Evolutionary conservation across 805 yeast species (phyloP), one percentile per base, ranked within the genome.

Genomic region (Debaryomyces maramus): DNA sequence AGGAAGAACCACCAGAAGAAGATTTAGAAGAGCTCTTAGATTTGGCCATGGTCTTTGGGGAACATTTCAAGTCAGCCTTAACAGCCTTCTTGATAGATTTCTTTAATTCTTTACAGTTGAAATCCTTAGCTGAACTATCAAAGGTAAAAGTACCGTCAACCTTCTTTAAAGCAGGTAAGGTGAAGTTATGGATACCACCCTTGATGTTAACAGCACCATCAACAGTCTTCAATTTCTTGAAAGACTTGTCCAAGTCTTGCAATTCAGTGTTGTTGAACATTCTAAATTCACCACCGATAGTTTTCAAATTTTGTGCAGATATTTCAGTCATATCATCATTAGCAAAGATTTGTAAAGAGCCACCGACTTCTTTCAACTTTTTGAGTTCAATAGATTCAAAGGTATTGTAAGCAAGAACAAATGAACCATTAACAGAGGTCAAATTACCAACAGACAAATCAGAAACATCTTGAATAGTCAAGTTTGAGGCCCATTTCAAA

Each of bases 111-210:
- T 52, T 36, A 52, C 75, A 70, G 43, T 58, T 56, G 50, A 69
- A 69, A 38, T 68, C 65, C 31, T 64, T 61, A 43, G 61, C 54
- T 23, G 67, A 62, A 35, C 70, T 53, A 33, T 47, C 31, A 34
- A 69, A 55, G 32, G 56, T 44, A 52, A 70, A 70, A 53, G 69
- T 74, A 46, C 75, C 75, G 39, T 63, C 68, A 34, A 69, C 70
- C 51, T 62, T 56, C 40, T 55, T 43, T 55, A 69, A 67, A 19
- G 47, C 23, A 28, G 67, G 60, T 58, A 67, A 57, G 39, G 71
- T 52, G 45, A 70, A 67, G 62, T 68, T 68, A 32, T 55, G 53
- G 46, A 69, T 58, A 35, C 51, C 60, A 42, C 75, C 75, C 19
- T 45, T 47, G 45, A 69, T 54, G 50, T 57, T 57, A 31, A 66